Percentiles rank a stretch among this genome's conserved stretches.
phyloP scores from a whole-genome alignment of 75 land plant species.

The Ceratopteris richardii region DNA sequence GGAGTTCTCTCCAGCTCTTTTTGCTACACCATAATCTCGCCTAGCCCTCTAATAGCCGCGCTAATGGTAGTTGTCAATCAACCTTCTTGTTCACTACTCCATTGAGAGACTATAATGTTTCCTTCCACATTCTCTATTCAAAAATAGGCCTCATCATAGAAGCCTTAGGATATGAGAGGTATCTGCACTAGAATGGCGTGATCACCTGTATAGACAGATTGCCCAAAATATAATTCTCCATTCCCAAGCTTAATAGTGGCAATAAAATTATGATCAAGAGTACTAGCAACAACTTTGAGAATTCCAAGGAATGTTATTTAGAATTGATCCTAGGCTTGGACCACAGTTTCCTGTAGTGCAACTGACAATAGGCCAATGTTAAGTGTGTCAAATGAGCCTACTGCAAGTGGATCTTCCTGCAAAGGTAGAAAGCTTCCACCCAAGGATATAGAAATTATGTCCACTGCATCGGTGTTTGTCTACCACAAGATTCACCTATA shows the following conservation, averaged over 20 bases:
- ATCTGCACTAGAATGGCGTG: not conserved
- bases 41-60: conserved; percentile 41
- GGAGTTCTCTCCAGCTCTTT: conserved; percentile 1
- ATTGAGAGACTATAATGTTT: not conserved
- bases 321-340: conserved; percentile 16
- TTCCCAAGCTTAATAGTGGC: conserved; percentile 24
- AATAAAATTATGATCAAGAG: conserved; percentile 28
- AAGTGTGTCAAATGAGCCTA: conserved; percentile 33
- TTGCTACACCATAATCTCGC: conserved; percentile 64
- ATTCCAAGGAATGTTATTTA: conserved; percentile 38
- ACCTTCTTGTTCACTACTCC: not conserved
- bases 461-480: conserved; percentile 31
- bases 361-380: conserved; percentile 22
- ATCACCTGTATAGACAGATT: conserved; percentile 16
- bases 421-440: conserved; percentile 29
- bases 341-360: conserved; percentile 27
- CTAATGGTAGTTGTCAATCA: not conserved
- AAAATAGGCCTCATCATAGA: not conserved
- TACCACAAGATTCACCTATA: too few species aligned
- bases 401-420: conserved; percentile 25
- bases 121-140: not conserved
- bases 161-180: too few species aligned
- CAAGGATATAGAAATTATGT: conserved; percentile 30
- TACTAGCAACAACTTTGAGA: conserved; percentile 30
- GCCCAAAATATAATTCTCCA: conserved; percentile 13